Evolutionary conservation across 306 rosid species (phyloP).

Genomic region (Rubus parviflorus): DNA sequence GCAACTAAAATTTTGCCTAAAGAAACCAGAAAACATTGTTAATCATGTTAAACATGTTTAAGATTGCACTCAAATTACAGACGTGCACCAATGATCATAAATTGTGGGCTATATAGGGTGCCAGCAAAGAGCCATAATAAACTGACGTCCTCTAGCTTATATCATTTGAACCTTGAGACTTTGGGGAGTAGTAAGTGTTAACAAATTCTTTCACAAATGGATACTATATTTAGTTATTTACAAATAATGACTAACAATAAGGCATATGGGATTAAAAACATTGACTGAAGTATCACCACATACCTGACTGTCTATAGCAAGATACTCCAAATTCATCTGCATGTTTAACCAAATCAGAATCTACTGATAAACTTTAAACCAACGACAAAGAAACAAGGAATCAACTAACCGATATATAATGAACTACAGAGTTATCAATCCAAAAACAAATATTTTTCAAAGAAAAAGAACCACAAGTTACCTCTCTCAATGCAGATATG

Average conservation of each 20-base stretch:
- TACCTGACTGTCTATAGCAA: constrained; percentile 94
- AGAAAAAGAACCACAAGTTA: constrained; percentile 24
- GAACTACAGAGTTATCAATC: constrained; percentile 17
- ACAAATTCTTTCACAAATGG: not conserved
- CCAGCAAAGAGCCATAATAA: not conserved
- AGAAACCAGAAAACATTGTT: not conserved
- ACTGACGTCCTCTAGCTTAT: not conserved
- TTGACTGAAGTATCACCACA: constrained; percentile 23
- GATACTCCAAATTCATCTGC: constrained; percentile 97
- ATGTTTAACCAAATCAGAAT: constrained; percentile 32
- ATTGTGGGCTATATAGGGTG: not conserved
- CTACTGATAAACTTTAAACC: not conserved
- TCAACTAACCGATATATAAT: constrained; percentile 23
- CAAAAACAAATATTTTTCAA: constrained; percentile 23
- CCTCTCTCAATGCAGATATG: constrained; percentile 87
- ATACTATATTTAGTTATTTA: not conserved
- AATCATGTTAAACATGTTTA: not conserved
- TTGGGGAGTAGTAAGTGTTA: not conserved
- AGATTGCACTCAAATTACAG: not conserved
- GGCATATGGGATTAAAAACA: constrained; percentile 8
- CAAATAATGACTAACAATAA: constrained; percentile 1
- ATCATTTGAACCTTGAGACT: not conserved
- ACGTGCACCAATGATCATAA: not conserved
- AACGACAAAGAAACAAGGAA: not conserved
- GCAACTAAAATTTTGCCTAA: not conserved